Evolutionary conservation across 306 rosid genomes (phyloP), one percentile per base, ranked within the genome.

Genomic region (Cercis canadensis): DNA sequence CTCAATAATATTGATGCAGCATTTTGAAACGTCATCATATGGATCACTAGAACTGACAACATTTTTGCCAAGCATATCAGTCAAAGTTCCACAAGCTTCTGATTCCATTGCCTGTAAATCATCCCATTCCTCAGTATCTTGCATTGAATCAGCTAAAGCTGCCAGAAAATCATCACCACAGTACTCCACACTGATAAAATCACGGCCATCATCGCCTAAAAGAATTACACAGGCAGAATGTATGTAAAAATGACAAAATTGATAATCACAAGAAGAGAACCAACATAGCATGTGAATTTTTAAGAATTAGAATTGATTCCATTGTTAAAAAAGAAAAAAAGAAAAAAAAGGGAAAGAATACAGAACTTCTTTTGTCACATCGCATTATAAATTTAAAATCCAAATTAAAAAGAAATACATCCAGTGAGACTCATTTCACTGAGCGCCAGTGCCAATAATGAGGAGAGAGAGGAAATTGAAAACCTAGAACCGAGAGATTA

Each of bases 151-250:
- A 32, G 95, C 96, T 43, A 94, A 61, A 9, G 88, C 80, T 7
- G 81, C 79, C 19, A 94, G 87, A 50, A 90, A 94, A 89, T 90
- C 98, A 70, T 94, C 97, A 43, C 98, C 98, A 49, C 96, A 94
- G 61, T 84, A 70, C 80, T 90, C 98, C 39, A 94, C 98, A 34
- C 94, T 84, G 81, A 94, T 72, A 68, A 94, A 94, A 75, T 89
- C 95, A 12, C 59, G 72, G 47, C 98, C 98, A 52, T 90, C 96
- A 0, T 94, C 95, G 0, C 98, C 98, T 93, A 36, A 65, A 43
- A 65, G 10, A 56, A 14, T 40, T n/a, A 10, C 3, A 19, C 8
- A 6, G 33, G 8, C n/a, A 65, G 53, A 65, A 46, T 13, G 7
- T 21, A 53, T 15, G 11, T 44, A 2, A 64, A 32, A 0, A 40